Conservation (phyloP, 129 eudicot species). For the Gnaphalium uliginosum region DNA sequence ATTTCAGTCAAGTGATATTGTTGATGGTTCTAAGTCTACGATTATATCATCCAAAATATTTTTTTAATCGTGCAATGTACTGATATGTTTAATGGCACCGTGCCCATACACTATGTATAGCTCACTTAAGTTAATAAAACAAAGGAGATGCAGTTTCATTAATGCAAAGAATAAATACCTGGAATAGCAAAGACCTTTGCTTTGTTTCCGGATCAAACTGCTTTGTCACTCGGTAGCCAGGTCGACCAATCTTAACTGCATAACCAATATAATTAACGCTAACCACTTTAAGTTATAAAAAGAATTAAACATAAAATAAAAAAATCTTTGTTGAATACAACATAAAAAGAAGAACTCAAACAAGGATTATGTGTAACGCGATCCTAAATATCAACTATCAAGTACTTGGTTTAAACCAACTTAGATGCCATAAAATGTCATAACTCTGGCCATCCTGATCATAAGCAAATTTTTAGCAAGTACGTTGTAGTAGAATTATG, state of each 20-base stretch:
- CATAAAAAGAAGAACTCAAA: constrained; percentile 4
- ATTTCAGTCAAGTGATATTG: not conserved
- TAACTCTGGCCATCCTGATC: not conserved
- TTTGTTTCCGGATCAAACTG: constrained; percentile 91
- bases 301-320: not conserved
- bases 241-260: constrained; percentile 94
- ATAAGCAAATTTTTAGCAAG: not conserved
- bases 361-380: not conserved
- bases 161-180: constrained; percentile 39
- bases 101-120: not conserved
- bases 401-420: not conserved
- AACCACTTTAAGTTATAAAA: constrained; percentile 15
- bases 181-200: constrained; percentile 92
- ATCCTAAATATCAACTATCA: not conserved
- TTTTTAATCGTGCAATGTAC: not conserved
- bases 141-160: not conserved
- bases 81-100: constrained; percentile 2
- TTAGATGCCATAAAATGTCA: not conserved
- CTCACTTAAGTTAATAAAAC: not conserved
- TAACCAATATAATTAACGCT: constrained; percentile 21
- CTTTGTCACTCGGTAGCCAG: constrained; percentile 92
- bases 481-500: not conserved
- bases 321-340: not conserved
- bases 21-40: not conserved
- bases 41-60: not conserved